Conservation (phyloP, 768 basidiomycete species). For the Termitomyces sp. region DNA sequence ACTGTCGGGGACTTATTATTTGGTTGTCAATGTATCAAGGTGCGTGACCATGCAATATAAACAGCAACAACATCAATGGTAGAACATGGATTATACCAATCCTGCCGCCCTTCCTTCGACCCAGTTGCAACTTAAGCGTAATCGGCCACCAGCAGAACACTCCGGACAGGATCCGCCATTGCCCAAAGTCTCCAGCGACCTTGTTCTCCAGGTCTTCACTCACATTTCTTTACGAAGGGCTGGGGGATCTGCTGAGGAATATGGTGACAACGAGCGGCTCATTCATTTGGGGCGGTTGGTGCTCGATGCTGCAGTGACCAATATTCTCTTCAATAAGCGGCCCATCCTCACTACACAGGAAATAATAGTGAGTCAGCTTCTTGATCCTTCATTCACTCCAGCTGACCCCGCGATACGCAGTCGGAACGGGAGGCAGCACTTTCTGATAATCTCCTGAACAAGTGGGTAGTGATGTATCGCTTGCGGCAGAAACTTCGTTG, state of each 20-base stretch:
- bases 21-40: background rate
- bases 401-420: constrained; percentile 13
- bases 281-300: constrained; percentile 46
- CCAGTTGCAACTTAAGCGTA: constrained; percentile 17
- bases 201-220: constrained; percentile 66
- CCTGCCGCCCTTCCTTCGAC: constrained; percentile 8
- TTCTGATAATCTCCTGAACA: constrained; percentile 39
- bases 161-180: constrained; percentile 31
- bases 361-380: constrained; percentile 45
- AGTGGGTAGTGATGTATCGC: constrained; percentile 47
- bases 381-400: background rate
- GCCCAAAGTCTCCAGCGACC: constrained; percentile 47
- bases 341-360: constrained; percentile 47
- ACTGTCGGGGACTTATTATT: background rate
- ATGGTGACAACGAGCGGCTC: constrained; percentile 57
- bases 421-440: constrained; percentile 32
- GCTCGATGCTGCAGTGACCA: constrained; percentile 44
- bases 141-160: constrained; percentile 10
- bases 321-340: constrained; percentile 44
- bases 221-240: constrained; percentile 58
- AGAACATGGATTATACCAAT: constrained; percentile 16
- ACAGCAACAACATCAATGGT: constrained; percentile 12
- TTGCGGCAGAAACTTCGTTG: constrained; percentile 48
- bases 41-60: constrained; percentile 12
- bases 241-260: constrained; percentile 33